A percentile compares a stretch with the other conserved stretches of the same genome.
phyloP scores from a whole-genome alignment of 1,139 yeast genomes.

The Debaryomycetaceae sp. region DNA sequence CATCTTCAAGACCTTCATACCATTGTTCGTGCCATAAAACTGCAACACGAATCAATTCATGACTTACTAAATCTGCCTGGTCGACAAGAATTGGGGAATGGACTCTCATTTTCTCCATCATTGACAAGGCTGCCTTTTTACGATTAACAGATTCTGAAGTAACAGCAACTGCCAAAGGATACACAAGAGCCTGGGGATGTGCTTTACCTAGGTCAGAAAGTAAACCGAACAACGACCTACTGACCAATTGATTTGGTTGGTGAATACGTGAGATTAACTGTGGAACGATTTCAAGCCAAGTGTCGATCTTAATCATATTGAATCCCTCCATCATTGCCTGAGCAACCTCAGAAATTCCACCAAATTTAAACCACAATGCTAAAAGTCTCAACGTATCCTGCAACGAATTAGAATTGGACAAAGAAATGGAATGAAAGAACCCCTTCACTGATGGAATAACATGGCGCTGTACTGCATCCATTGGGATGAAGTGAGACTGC shows the following conservation, averaged over 20 bases:
- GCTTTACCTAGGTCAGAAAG: conserved; percentile 88
- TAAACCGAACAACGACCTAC: conserved; percentile 73
- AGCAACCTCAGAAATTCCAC: conserved; percentile 89
- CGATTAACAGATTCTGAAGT: conserved; percentile 89
- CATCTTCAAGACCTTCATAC: conserved; percentile 98
- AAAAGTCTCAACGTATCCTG: conserved; percentile 89
- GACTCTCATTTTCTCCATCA: conserved; percentile 86
- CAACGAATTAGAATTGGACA: conserved; percentile 80
- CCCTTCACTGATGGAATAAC: conserved; percentile 95
- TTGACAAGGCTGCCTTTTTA: conserved; percentile 86
- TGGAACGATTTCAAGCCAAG: conserved; percentile 94
- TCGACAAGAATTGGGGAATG: conserved; percentile 84
- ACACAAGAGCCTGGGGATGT: conserved; percentile 95
- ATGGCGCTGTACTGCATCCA: conserved; percentile 72
- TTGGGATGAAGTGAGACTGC: conserved; percentile 33
- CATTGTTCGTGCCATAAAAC: conserved; percentile 97
- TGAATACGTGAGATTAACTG: conserved; percentile 95
- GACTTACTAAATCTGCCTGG: conserved; percentile 92
- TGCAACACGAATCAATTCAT: conserved; percentile 89
- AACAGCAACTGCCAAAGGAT: conserved; percentile 93
- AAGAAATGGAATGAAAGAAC: conserved; percentile 88
- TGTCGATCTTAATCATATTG: conserved; percentile 82
- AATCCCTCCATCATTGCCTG: conserved; percentile 91
- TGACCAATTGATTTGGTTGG: conserved; percentile 85
- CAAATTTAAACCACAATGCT: conserved; percentile 94